Base-by-base conservation (phyloP, 2,329 filamentous ascomycete species). In the Remersonia thermophila region DNA sequence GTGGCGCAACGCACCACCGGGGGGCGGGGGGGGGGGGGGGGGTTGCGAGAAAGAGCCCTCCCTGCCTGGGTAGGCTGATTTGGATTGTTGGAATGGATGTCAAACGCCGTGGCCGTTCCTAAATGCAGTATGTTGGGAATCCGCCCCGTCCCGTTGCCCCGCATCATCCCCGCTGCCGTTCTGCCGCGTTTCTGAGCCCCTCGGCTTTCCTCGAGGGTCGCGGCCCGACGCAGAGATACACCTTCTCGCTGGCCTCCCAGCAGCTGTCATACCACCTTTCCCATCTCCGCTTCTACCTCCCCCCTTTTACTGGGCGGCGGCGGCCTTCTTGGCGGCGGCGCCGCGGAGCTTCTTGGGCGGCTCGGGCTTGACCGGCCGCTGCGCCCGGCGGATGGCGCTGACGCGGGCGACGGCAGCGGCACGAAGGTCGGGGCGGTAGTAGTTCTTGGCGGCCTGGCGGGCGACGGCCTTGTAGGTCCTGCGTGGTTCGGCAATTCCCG, bases 391-490 rank as follows among this genome's bases (percentile, higher is more conserved):
- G 69, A 94, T 74, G 55, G 86, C 85, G 55, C 80, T 86, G 58
- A 82, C 85, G 57, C 91, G 84, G 64, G 85, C 70, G 56, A 96
- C 79, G 54, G 89, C 87, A 55, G 71, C 70, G 56, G 73, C 66
- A 52, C 80, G 80, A 63, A 87, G 72, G 60, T 89, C 83, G 55
- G 72, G 55, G 54, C 83, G 83, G 80, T 96, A 98, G 58, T 79
- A 75, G 60, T 73, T 73, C 77, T 85, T 86, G 62, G 85, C 81
- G 54, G 79, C 77, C 61, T 71, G 69, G 70, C 76, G 81, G 67
- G 86, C 86, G 60, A 96, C 77, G 55, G 73, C 73, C 70, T 82
- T 83, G 79, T 87, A 96, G 67, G 82, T 80, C 75, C 85, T 91
- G 49, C 20, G 20, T 23, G 20, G 5, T 34, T 47, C 39, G 38